Evolutionary conservation across 441 rosid species (phyloP), one percentile per base, ranked within the genome.

Genomic region (Erysimum cheiri): DNA sequence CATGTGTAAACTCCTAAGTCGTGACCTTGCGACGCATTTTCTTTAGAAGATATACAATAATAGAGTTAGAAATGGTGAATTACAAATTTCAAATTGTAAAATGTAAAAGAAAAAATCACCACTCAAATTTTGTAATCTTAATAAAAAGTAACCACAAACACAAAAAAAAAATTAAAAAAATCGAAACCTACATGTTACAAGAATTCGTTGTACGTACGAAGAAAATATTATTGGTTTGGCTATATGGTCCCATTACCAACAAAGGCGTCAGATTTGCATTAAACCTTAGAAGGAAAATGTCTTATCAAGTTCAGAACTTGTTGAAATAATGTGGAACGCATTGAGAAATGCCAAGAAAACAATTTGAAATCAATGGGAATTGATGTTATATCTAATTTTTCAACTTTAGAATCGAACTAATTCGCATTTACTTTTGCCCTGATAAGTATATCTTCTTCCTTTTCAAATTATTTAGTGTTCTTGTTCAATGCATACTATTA

Each of bases 241-340:
- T 22, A 33, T 33, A 77, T 74, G 85, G 82, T 69, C 80, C 82
- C 73, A 74, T 29, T 35, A 29, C 64, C 69, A 74, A 46, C 73
- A 67, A 57, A 60, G 52, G 59, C 52, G 78, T 67, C 78, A 67
- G 78, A 67, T 60, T 60, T 74, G 73, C 73, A 74, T 74, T 74
- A 52, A 74, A 74, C 58, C 57, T 35, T 53, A 46, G 15, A 31
- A 60, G 40, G 57, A 60, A 74, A 74, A 67, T 13, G 69, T 67
- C 69, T 53, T 61, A 76, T 67, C 75, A 60, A 60, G 33, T 66
- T 35, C 67, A 76, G 74, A 67, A 58, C 67, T 57, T 43, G 50
- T 65, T 68, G 60, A 74, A 69, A 67, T 62, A 36, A 61, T 55
- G 69, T 46, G 29, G 5, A 60, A 9, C 35, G 54, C 64, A 68